Conservation (phyloP, 352 stramenopile genomes). For the Globisporangium irregulare region DNA sequence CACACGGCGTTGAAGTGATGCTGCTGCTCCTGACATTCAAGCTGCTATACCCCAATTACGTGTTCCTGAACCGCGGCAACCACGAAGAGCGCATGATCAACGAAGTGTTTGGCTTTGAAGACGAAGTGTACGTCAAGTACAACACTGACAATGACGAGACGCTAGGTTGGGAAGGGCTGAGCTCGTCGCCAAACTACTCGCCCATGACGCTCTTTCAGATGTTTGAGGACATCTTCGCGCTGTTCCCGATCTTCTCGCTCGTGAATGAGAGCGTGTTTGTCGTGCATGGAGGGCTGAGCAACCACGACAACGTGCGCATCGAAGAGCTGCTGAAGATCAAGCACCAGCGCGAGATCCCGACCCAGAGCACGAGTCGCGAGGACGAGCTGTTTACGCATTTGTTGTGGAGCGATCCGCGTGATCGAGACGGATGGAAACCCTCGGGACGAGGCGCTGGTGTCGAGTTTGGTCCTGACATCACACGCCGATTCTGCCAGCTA, state of each 20-base stretch:
- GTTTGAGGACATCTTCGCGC: constrained; percentile 84
- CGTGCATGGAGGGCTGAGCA: constrained; percentile 90
- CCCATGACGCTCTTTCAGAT: constrained; percentile 76
- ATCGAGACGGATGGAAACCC: constrained; percentile 51
- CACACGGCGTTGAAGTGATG: constrained; percentile 91
- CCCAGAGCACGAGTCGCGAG: constrained; percentile 70
- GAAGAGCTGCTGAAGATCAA: constrained; percentile 82
- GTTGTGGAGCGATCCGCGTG: constrained; percentile 90
- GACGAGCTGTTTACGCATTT: constrained; percentile 91
- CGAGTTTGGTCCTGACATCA: constrained; percentile 94
- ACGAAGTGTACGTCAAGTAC: constrained; percentile 83
- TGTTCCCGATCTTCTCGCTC: constrained; percentile 89
- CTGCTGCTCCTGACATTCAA: constrained; percentile 89
- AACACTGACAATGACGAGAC: constrained; percentile 77
- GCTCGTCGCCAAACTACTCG: constrained; percentile 67
- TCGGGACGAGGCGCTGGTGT: constrained; percentile 86
- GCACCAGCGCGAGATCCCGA: constrained; percentile 86
- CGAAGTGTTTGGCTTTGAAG: constrained; percentile 87
- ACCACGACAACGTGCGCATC: constrained; percentile 85
- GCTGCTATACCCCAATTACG: constrained; percentile 80
- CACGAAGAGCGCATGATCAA: constrained; percentile 95
- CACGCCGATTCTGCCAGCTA: constrained; percentile 78
- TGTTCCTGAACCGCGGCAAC: constrained; percentile 95
- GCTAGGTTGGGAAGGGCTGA: constrained; percentile 50
- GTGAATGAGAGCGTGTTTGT: constrained; percentile 91